Conservation (phyloP, 768 basidiomycete genomes). For the Ramaria sp. region DNA sequence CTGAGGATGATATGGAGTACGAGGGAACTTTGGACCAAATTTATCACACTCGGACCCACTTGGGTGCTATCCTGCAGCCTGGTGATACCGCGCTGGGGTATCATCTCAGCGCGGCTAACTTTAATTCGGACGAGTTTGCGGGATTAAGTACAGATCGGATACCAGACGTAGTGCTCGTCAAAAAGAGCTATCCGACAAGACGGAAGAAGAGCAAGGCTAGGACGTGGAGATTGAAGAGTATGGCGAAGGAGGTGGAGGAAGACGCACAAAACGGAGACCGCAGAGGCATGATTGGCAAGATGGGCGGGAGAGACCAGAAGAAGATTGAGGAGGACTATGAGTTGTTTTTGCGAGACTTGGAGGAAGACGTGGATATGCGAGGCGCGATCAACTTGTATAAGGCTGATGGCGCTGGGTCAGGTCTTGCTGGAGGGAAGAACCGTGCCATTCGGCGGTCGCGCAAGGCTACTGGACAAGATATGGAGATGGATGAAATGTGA, state of each 20-base stretch:
- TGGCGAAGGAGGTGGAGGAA: constrained; percentile 86
- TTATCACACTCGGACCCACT: constrained; percentile 92
- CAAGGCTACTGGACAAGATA: constrained; percentile 31
- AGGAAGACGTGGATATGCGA: constrained; percentile 91
- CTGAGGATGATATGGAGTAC: constrained; percentile 43
- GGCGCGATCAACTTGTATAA: constrained; percentile 82
- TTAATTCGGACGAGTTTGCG: constrained; percentile 83
- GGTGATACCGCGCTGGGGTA: constrained; percentile 92
- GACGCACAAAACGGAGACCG: constrained; percentile 26
- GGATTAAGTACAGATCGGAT: constrained; percentile 52
- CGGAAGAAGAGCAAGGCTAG: constrained; percentile 83
- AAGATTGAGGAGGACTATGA: constrained; percentile 98
- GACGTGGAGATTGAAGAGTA: constrained; percentile 82
- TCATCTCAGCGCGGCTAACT: constrained; percentile 81
- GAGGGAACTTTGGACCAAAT: constrained; percentile 64
- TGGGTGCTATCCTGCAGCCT: constrained; percentile 87
- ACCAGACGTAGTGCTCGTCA: constrained; percentile 88
- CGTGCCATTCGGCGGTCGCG: constrained; percentile 28
- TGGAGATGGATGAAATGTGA: constrained; percentile 50
- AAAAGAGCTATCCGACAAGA: constrained; percentile 91
- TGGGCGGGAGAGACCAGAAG: constrained; percentile 82
- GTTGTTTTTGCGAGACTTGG: constrained; percentile 84
- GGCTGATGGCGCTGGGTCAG: constrained; percentile 42
- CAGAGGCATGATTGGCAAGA: constrained; percentile 79
- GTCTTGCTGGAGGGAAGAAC: constrained; percentile 21